Evolutionary conservation across 371 early-diverging fungal species (phyloP).

Genomic region (Syncephalastrum contaminatum): DNA sequence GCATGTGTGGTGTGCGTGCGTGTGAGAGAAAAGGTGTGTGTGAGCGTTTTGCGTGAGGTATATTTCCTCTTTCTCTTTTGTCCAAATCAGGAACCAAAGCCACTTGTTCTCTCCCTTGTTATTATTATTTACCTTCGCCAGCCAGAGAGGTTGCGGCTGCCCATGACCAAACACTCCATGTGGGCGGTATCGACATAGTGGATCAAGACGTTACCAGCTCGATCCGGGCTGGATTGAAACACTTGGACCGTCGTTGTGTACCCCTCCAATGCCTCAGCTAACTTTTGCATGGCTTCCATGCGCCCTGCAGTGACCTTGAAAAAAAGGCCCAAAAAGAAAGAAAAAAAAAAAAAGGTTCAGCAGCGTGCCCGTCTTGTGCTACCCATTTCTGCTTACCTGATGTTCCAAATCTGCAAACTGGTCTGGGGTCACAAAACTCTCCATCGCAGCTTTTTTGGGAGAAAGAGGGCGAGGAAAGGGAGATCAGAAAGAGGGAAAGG

Average conservation of each 20-base stretch:
- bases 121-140: conserved; percentile 43
- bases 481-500: conserved; percentile 6
- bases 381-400: conserved; percentile 21
- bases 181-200: conserved; percentile 33
- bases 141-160: conserved; percentile 44
- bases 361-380: background rate
- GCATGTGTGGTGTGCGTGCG: too few species aligned
- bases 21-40: too few species aligned
- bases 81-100: background rate
- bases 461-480: background rate
- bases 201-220: conserved; percentile 34
- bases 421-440: conserved; percentile 10
- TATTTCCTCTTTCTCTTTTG: too few species aligned
- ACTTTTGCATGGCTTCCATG: background rate
- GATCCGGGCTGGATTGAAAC: conserved; percentile 27
- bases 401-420: conserved; percentile 24
- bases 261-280: conserved; percentile 8
- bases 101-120: too few species aligned
- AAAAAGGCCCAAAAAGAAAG: too few species aligned
- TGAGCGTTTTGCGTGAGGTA: too few species aligned
- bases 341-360: conserved; percentile 3
- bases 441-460: conserved; percentile 9
- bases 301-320: too few species aligned
- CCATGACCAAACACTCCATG: conserved; percentile 43
- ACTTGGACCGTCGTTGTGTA: conserved; percentile 21